A percentile compares a stretch with the other conserved stretches of the same genome.
phyloP scores from a whole-genome alignment of 192 early-diverging fungal species.

The Radiomyces spectabilis region DNA sequence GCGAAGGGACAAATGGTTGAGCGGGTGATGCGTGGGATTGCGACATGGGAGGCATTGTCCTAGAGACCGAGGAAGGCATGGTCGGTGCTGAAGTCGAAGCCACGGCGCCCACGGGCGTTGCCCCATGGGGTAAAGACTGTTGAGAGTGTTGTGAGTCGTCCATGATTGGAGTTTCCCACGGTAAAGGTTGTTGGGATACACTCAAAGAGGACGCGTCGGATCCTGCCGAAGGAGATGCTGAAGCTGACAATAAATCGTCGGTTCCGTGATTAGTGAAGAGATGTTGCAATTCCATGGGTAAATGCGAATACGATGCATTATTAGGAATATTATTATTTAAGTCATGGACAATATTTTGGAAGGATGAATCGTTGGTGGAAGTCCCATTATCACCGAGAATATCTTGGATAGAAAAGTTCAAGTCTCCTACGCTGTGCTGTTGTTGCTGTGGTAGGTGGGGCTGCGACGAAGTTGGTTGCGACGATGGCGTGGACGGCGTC shows the following conservation, averaged over 20 bases:
- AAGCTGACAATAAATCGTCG: conserved; percentile 10
- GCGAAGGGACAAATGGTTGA: neutral
- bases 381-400: conserved; percentile 1
- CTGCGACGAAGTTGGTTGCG: too few species aligned
- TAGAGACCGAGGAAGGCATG: too few species aligned
- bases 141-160: too few species aligned
- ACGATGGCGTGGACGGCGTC: too few species aligned
- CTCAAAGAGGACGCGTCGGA: conserved; percentile 13
- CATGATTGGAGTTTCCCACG: too few species aligned
- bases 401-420: conserved; percentile 16
- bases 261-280: conserved; percentile 2
- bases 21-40: neutral
- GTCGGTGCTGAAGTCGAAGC: too few species aligned
- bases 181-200: too few species aligned
- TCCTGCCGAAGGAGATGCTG: neutral
- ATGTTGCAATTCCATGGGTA: conserved; percentile 12
- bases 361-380: conserved; percentile 7
- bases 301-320: conserved; percentile 3
- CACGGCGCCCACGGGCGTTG: too few species aligned
- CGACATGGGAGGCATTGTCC: too few species aligned
- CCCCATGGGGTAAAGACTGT: too few species aligned
- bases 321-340: conserved; percentile 6
- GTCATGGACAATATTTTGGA: conserved; percentile 12
- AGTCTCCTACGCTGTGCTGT: neutral
- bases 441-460: neutral